A percentile compares a stretch with the other conserved stretches of the same genome.
These are phyloP conservation scores for Mycosphaerella sp. DNA, from an alignment of 2,329 filamentous ascomycete genomes.

Conservation along the genomic window DNA sequence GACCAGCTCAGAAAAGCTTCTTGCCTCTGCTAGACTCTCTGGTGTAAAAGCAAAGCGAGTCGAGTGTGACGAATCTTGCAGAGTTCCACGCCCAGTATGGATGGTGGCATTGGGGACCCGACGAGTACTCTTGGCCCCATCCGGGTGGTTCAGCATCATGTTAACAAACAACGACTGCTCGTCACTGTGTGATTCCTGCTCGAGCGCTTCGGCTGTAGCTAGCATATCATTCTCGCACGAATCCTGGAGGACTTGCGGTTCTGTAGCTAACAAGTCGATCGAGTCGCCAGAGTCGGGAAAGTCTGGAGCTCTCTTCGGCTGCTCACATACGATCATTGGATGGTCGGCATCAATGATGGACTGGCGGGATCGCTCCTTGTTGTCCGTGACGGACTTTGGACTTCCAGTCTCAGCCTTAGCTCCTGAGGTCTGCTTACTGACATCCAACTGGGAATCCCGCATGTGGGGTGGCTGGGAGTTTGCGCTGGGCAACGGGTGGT, in stretches of 20 bases:
- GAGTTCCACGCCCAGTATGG: background rate
- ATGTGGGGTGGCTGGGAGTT: background rate
- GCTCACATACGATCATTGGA: too few relatives aligned
- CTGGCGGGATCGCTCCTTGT: background rate
- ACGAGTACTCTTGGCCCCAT: background rate
- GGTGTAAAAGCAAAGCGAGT: background rate
- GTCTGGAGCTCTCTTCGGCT: too few relatives aligned
- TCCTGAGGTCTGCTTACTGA: too few relatives aligned
- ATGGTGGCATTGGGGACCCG: background rate
- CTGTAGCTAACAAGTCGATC: too few relatives aligned
- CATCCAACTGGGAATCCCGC: background rate
- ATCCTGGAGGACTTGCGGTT: too few relatives aligned
- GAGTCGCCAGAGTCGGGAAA: too few relatives aligned
- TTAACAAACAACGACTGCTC: background rate
- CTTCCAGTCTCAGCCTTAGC: too few relatives aligned
- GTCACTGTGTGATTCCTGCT: background rate
- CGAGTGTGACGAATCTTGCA: background rate
- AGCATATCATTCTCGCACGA: too few relatives aligned
- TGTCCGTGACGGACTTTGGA: too few relatives aligned
- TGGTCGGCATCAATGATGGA: background rate
- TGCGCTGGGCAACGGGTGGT: background rate
- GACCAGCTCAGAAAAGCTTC: background rate
- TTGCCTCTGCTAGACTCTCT: background rate
- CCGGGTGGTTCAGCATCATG: background rate
- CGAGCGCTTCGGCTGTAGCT: background rate